These are phyloP conservation scores for Halenospora varia DNA, from an alignment of 495 filamentous ascomycete genomes.

Conservation along the genomic window DNA sequence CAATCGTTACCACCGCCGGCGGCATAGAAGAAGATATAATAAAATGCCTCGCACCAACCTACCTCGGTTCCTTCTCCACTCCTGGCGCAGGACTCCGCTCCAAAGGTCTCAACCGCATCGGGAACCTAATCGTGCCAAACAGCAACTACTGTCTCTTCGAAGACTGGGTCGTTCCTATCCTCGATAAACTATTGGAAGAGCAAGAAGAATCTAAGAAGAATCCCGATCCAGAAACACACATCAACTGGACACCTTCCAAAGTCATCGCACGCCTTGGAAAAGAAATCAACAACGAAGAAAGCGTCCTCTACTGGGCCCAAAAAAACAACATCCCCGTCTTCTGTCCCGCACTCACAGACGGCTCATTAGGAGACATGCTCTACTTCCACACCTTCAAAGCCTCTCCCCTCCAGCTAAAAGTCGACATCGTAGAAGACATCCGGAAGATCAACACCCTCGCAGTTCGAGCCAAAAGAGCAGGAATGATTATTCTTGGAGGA, in stretches of 20 bases:
- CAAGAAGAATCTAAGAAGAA: conserved; percentile 67
- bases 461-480: conserved; percentile 74
- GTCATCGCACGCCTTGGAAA: conserved; percentile 81
- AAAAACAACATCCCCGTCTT: conserved; percentile 94
- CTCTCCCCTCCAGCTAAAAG: conserved; percentile 68
- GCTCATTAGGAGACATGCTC: conserved; percentile 92
- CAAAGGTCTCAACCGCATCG: conserved; percentile 90
- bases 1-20: conserved; percentile 93
- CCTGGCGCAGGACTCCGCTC: conserved; percentile 69
- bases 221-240: conserved; percentile 52
- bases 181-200: conserved; percentile 87
- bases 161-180: conserved; percentile 91
- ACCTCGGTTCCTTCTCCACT: conserved; percentile 78
- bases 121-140: conserved; percentile 95
- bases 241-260: conserved; percentile 87
- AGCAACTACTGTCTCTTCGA: conserved; percentile 96
- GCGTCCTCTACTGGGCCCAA: conserved; percentile 91
- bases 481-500: conserved; percentile 93
- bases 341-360: conserved; percentile 93
- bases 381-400: conserved; percentile 94
- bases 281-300: conserved; percentile 86
- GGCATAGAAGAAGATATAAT: conserved; percentile 97
- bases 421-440: conserved; percentile 90
- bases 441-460: conserved; percentile 85
- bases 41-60: conserved; percentile 93